Evolutionary conservation across 108 stramenopile genomes (phyloP).

Genomic region (Epipyxis sp.): DNA sequence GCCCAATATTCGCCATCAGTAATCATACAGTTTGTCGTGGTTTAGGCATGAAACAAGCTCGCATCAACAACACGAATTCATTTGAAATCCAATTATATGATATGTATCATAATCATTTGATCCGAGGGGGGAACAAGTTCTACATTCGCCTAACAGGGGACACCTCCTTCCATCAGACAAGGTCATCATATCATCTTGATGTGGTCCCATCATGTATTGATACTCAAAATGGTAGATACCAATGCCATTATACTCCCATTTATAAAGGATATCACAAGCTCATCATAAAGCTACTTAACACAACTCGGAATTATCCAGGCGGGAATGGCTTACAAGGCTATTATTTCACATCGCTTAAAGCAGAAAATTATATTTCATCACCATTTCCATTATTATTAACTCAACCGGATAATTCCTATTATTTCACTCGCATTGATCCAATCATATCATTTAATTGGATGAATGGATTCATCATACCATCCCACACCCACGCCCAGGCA

Average conservation of each 20-base stretch:
- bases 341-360: background rate
- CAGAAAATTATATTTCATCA: background rate
- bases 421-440: background rate
- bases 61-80: background rate
- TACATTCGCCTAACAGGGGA: background rate
- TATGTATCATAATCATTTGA: background rate
- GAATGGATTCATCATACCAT: background rate
- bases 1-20: background rate
- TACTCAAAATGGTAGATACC: background rate
- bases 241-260: background rate
- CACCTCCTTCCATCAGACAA: background rate
- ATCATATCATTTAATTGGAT: background rate
- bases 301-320: background rate
- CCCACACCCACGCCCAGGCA: background rate
- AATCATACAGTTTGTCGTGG: background rate
- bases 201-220: constrained; percentile 3
- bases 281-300: background rate
- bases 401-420: background rate
- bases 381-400: too few relatives aligned
- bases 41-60: background rate
- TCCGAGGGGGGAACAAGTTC: background rate
- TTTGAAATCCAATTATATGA: constrained; percentile 6
- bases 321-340: background rate
- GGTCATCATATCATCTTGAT: background rate
- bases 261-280: background rate